Conservation (phyloP, 352 stramenopile species). For the Phytophthora pini region DNA sequence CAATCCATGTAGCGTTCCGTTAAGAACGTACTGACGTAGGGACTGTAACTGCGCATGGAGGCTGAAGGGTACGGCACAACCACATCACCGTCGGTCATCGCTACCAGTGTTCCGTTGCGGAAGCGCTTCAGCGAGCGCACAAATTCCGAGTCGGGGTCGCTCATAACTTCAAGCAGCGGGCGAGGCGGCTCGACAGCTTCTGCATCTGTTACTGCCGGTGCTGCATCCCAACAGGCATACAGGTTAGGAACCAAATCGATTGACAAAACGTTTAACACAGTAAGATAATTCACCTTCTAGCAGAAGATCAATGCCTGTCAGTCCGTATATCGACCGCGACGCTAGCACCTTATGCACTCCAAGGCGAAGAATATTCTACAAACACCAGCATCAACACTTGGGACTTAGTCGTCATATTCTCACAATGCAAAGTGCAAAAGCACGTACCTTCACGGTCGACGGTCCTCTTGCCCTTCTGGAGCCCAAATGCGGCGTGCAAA, state of each 20-base stretch:
- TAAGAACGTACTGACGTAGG: conserved; percentile 60
- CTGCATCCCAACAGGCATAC: conserved; percentile 13
- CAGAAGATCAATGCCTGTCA: conserved; percentile 78
- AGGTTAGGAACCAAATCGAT: conserved; percentile 1
- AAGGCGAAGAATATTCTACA: conserved; percentile 71
- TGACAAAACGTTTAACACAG: conserved; percentile 1
- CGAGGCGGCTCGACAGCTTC: conserved; percentile 17
- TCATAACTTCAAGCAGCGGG: conserved; percentile 73
- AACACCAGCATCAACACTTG: conserved; percentile 7
- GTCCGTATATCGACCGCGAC: conserved; percentile 70
- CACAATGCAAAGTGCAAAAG: background rate
- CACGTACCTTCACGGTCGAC: conserved; percentile 70
- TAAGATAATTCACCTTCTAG: conserved; percentile 44
- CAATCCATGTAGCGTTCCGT: conserved; percentile 64
- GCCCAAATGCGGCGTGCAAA: conserved; percentile 83
- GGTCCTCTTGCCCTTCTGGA: conserved; percentile 66
- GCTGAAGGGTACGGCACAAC: conserved; percentile 77
- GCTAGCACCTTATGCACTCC: conserved; percentile 75
- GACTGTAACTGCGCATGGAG: conserved; percentile 76
- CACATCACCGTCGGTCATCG: conserved; percentile 80
- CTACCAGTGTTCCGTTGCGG: conserved; percentile 65
- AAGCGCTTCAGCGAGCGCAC: conserved; percentile 63
- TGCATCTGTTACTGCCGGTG: conserved; percentile 17
- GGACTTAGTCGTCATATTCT: conserved; percentile 13
- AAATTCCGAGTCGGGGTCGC: conserved; percentile 58